These are phyloP conservation scores for Rosa hybrid DNA, from an alignment of 331 rosid species.

Conservation along the genomic window DNA sequence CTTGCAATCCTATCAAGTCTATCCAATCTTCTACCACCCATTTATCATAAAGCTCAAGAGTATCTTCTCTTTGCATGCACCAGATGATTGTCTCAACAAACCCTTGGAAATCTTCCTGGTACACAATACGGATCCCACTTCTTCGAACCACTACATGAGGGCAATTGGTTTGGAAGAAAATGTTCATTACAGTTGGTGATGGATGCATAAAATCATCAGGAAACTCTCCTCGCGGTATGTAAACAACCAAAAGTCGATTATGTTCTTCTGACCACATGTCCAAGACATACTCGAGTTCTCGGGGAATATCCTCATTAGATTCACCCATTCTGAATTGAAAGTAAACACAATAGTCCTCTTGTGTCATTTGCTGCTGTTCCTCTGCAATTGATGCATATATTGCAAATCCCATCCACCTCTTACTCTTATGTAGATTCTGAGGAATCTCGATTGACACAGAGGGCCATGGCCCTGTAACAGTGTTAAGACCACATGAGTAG, in stretches of 20 bases:
- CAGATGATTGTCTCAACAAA: slow-evolving; percentile 10
- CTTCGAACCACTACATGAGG: not conserved
- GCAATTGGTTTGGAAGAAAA: not conserved
- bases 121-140: slow-evolving; percentile 2
- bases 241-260: not conserved
- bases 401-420: slow-evolving; percentile 29
- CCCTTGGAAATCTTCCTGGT: slow-evolving; percentile 11
- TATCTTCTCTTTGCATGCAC: not conserved
- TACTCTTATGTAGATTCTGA: not conserved
- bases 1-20: not conserved
- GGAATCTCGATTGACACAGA: slow-evolving; percentile 7
- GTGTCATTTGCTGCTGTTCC: not conserved
- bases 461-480: not conserved
- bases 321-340: not conserved
- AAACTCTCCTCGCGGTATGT: not conserved
- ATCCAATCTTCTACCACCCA: not conserved
- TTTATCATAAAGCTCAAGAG: not conserved
- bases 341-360: not conserved
- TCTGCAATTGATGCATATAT: not conserved
- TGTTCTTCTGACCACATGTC: not conserved
- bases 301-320: not conserved
- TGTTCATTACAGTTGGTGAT: not conserved
- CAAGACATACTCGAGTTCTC: not conserved
- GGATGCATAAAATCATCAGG: not conserved
- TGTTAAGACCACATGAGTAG: not conserved